Evolutionary conservation across 495 filamentous ascomycete genomes (phyloP).

Genomic region (Hyaloscypha finlandica): DNA sequence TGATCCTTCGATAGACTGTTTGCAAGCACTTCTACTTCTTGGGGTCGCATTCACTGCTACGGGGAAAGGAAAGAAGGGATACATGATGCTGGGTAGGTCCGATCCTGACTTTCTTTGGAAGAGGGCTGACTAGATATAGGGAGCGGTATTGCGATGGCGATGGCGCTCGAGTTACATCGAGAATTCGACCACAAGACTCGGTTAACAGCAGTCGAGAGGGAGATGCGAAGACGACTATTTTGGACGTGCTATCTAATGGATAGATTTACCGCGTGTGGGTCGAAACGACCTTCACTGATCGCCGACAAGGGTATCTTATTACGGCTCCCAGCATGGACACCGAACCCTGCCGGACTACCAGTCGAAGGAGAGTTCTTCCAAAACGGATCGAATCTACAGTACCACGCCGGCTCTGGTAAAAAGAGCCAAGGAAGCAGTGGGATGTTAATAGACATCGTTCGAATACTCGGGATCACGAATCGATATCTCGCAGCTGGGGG

Average conservation of each 20-base stretch:
- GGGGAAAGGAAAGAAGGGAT: conserved; percentile 81
- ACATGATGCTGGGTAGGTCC: conserved; percentile 75
- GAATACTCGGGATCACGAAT: conserved; percentile 80
- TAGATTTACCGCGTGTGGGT: conserved; percentile 75
- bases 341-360: conserved; percentile 18
- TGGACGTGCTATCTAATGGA: conserved; percentile 87
- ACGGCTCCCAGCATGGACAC: conserved; percentile 59
- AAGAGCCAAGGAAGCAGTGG: conserved; percentile 65
- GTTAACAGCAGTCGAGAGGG: conserved; percentile 57
- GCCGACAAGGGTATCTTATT: conserved; percentile 73
- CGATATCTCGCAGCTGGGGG: conserved; percentile 82
- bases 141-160: conserved; percentile 76
- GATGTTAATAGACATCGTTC: conserved; percentile 79
- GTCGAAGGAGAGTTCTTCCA: conserved; percentile 77
- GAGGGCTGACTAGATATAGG: conserved; percentile 47
- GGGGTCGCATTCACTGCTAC: conserved; percentile 72
- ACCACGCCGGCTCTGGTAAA: conserved; percentile 55
- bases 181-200: conserved; percentile 59
- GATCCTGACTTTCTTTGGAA: not conserved
- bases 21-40: conserved; percentile 77
- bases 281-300: conserved; percentile 73
- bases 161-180: conserved; percentile 75
- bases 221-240: conserved; percentile 73
- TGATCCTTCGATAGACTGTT: conserved; percentile 72
- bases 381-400: conserved; percentile 43